Evolutionary conservation across 2,329 filamentous ascomycete species (phyloP), one percentile per base, ranked within the genome.

Genomic region (Ophiostoma montium): DNA sequence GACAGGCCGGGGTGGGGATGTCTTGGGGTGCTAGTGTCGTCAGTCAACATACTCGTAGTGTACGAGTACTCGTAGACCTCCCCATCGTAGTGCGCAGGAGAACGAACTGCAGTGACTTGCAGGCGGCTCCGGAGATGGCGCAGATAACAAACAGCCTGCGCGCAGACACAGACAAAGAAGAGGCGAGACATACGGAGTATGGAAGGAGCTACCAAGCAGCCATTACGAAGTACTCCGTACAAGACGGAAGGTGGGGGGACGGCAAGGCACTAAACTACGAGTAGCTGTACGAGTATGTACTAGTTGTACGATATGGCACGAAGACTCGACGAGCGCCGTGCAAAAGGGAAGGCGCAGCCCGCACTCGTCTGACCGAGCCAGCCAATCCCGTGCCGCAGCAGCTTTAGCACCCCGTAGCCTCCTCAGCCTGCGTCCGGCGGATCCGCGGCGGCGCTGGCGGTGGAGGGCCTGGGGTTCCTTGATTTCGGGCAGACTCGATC

Each of bases 391-490:
- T 12, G 39, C 42, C 27, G 42, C 11, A 32, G 30, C 42, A 33
- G 27, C 16, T 32, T 33, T 19, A n/a, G 10, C n/a, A n/a, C 30
- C 23, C 23, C 27, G 27, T 23, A 12, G 13, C 8, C 27, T 44
- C 42, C 42, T 31, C 42, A 44, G 42, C 42, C 16, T 33, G 42
- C 42, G 42, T 30, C 42, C 42, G 42, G 42, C 42, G 42, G 30
- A 44, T 44, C 42, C 42, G 42, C 15, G 23, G 23, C 5, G n/a
- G n/a, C n/a, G n/a, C n/a, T 8, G 8, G 23, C 23, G 23, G 23
- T 4, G 23, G 23, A 27, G 23, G 23, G n/a, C n/a, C 23, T 4
- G 8, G 23, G 4, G 23, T 27, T 27, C 23, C 23, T 27, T 27
- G 23, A 5, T 27, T 27, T 27, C 23, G n/a, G n/a, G n/a, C n/a